Conservation (phyloP, 345 rosid genomes). For the Boechera divaricarpa region DNA sequence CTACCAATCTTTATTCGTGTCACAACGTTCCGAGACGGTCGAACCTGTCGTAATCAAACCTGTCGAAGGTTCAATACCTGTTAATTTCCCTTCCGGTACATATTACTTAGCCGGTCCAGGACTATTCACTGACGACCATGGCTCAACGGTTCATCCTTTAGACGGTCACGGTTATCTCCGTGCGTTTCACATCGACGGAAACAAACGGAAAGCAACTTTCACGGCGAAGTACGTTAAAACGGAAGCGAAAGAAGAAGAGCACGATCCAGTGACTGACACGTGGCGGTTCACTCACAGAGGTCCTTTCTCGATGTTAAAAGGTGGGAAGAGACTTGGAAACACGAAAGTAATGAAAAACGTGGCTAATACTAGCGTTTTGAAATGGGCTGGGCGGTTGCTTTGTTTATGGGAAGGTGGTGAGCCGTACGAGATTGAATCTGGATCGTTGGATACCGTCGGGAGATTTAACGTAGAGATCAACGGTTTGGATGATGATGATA, state of each 20-base stretch:
- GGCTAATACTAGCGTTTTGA: conserved; percentile 84
- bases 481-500: conserved; percentile 44
- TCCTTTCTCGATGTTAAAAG: conserved; percentile 82
- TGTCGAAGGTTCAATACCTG: conserved; percentile 66
- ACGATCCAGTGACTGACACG: conserved; percentile 65
- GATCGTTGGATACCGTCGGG: conserved; percentile 73
- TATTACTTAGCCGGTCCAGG: conserved; percentile 91
- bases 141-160: conserved; percentile 89
- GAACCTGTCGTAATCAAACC: conserved; percentile 54
- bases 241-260: conserved; percentile 85
- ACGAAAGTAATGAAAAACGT: conserved; percentile 95
- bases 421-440: conserved; percentile 79
- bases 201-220: conserved; percentile 53
- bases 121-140: conserved; percentile 80
- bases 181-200: conserved; percentile 64
- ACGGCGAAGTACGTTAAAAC: conserved; percentile 83
- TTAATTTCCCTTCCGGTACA: conserved; percentile 80
- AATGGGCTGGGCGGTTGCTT: conserved; percentile 75
- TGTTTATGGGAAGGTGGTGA: conserved; percentile 97
- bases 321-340: conserved; percentile 73
- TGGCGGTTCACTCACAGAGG: conserved; percentile 88
- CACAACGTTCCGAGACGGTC: conserved; percentile 69
- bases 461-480: conserved; percentile 52
- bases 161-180: conserved; percentile 94
- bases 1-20: conserved; percentile 80